Conservation (phyloP, 441 rosid genomes). For the Erodium texanum region DNA sequence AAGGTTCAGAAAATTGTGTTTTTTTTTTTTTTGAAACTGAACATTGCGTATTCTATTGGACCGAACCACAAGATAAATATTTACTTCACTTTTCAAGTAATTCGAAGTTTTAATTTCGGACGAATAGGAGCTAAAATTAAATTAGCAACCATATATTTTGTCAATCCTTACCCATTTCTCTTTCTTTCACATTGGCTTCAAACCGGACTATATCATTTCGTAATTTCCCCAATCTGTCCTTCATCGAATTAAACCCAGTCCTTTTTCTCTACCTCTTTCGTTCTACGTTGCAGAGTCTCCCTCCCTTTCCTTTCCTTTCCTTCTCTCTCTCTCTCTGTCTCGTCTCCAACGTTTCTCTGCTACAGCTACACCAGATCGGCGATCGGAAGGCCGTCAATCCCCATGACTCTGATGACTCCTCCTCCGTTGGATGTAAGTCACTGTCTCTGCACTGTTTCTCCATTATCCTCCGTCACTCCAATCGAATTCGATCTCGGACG, state of each 20-base stretch:
- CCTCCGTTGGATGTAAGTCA: conserved; percentile 64
- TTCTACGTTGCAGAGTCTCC: neutral
- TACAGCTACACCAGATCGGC: conserved; percentile 24
- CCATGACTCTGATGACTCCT: conserved; percentile 84
- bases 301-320: no score
- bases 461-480: neutral
- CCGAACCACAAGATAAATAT: no score
- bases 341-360: conserved; percentile 11
- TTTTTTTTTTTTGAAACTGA: no score
- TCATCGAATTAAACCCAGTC: neutral
- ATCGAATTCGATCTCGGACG: conserved; percentile 1
- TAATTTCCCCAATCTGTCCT: neutral
- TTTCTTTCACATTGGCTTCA: no score
- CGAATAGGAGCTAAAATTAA: no score
- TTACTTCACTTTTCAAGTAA: no score
- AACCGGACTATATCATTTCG: no score
- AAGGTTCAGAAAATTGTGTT: no score
- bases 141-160: no score
- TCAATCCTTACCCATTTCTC: no score
- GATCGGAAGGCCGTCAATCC: conserved; percentile 32
- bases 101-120: no score
- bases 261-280: neutral
- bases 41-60: no score
- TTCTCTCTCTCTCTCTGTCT: neutral
- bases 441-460: conserved; percentile 5